Conservation (phyloP, 257 asterid genomes). For the Thymus quinquecostatus region DNA sequence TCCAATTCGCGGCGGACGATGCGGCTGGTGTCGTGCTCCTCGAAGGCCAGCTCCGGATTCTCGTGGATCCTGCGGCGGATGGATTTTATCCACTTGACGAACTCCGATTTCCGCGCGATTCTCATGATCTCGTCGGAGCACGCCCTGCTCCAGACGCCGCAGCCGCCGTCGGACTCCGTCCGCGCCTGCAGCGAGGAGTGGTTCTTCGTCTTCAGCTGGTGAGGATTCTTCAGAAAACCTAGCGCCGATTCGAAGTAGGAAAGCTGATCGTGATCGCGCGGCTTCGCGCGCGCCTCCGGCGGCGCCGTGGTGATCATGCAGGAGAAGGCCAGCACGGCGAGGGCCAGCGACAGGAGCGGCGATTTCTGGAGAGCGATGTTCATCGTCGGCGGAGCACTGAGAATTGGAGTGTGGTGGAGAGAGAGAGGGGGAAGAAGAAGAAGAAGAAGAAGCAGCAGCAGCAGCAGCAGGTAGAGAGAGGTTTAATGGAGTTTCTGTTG, state of each 20-base stretch:
- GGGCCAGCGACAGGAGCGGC: slow-evolving; percentile 10
- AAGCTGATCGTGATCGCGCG: slow-evolving; percentile 37
- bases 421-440: slow-evolving; percentile 1
- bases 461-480: not conserved
- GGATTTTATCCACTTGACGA: slow-evolving; percentile 62
- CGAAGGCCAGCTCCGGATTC: slow-evolving; percentile 87
- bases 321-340: slow-evolving; percentile 27
- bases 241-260: slow-evolving; percentile 42
- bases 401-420: not conserved
- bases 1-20: slow-evolving; percentile 70
- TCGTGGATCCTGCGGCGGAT: slow-evolving; percentile 70
- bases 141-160: slow-evolving; percentile 51
- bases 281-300: slow-evolving; percentile 11
- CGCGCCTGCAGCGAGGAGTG: slow-evolving; percentile 27
- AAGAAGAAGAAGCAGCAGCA: not conserved
- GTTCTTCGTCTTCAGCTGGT: slow-evolving; percentile 32
- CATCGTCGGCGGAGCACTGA: slow-evolving; percentile 23
- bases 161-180: slow-evolving; percentile 30
- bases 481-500: slow-evolving; percentile 7
- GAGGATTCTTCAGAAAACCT: slow-evolving; percentile 6
- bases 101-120: slow-evolving; percentile 46
- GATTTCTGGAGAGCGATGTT: slow-evolving; percentile 22
- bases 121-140: slow-evolving; percentile 56
- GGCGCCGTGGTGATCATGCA: slow-evolving; percentile 38
- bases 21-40: slow-evolving; percentile 73